Percentiles rank a stretch among this genome's conserved stretches.
These are phyloP conservation scores for Alternaria triticimaculans DNA, from an alignment of 2,329 filamentous ascomycete species.

Conservation along the genomic window DNA sequence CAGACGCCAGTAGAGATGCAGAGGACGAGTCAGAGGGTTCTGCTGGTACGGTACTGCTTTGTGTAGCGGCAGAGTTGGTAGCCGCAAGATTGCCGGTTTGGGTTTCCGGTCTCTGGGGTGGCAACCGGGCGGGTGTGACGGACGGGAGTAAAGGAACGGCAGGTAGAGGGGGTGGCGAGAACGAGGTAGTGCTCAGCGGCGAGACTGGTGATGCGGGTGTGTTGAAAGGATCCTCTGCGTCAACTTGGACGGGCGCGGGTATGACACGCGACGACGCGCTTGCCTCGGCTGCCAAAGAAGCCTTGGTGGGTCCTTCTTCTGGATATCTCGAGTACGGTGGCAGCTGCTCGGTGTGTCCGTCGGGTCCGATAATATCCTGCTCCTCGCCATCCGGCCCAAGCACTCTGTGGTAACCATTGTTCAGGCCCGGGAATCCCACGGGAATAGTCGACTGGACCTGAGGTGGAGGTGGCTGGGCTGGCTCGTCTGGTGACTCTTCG, in stretches of 20 bases:
- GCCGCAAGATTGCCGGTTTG: conserved; percentile 35
- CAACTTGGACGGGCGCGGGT: conserved; percentile 24
- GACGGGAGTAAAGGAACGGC: conserved; percentile 30
- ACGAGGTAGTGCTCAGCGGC: conserved; percentile 24
- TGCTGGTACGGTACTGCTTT: conserved; percentile 25
- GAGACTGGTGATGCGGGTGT: conserved; percentile 34
- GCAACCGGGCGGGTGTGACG: conserved; percentile 36
- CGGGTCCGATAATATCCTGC: conserved; percentile 83
- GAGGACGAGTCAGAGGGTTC: conserved; percentile 39
- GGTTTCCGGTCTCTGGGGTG: conserved; percentile 41
- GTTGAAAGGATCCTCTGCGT: conserved; percentile 35
- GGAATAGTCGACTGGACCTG: conserved; percentile 59
- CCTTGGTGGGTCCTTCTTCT: conserved; percentile 72
- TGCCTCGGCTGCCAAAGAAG: conserved; percentile 48
- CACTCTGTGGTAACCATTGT: conserved; percentile 72
- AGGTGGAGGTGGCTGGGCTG: conserved; percentile 44
- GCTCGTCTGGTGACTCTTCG: conserved; percentile 31
- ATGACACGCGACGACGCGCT: conserved; percentile 42
- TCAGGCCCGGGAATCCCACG: conserved; percentile 76
- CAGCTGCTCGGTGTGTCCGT: conserved; percentile 88
- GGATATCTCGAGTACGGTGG: conserved; percentile 92
- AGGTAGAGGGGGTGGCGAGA: conserved; percentile 28
- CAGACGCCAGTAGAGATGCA: conserved; percentile 32
- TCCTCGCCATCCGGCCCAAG: conserved; percentile 84
- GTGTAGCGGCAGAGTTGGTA: conserved; percentile 17